Evolutionary conservation across 2,329 filamentous ascomycete species (phyloP).

Genomic region (Colletotrichum brevisporum): DNA sequence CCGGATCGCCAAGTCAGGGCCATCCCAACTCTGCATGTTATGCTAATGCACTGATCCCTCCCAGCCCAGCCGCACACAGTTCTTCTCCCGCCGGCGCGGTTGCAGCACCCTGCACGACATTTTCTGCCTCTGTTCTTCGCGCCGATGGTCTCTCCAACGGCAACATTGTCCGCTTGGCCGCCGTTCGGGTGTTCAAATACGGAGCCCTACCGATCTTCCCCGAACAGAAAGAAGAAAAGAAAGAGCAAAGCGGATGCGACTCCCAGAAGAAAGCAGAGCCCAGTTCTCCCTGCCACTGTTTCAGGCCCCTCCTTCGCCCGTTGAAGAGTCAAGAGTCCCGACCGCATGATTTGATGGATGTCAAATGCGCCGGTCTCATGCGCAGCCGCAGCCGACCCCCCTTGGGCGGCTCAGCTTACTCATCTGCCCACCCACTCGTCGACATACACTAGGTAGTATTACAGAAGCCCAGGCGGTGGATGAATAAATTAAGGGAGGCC

Average conservation of each 20-base stretch:
- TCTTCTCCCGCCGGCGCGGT: not conserved
- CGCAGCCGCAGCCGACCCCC: not conserved
- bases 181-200: too few relatives aligned
- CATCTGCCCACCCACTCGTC: not conserved
- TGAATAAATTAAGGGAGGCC: constrained; percentile 2
- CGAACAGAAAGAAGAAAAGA: not conserved
- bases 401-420: not conserved
- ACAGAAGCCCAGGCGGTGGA: constrained; percentile 5
- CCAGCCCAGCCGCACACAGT: not conserved
- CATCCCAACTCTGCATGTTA: constrained; percentile 36
- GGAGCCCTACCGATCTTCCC: too few relatives aligned
- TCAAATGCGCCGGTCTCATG: constrained; percentile 17
- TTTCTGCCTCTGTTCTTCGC: not conserved
- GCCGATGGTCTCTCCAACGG: not conserved
- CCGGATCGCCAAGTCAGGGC: constrained; percentile 13
- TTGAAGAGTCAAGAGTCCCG: constrained; percentile 1
- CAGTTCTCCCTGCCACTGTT: constrained; percentile 10
- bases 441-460: not conserved
- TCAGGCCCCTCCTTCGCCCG: not conserved
- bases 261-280: constrained; percentile 1
- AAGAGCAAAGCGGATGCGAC: not conserved
- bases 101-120: constrained; percentile 24
- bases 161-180: not conserved
- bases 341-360: constrained; percentile 21
- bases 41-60: constrained; percentile 34